Percentiles rank a stretch among this genome's conserved stretches.
Conservation (phyloP, 2,329 filamentous ascomycete species). For the Stemphylium vesicarium region DNA sequence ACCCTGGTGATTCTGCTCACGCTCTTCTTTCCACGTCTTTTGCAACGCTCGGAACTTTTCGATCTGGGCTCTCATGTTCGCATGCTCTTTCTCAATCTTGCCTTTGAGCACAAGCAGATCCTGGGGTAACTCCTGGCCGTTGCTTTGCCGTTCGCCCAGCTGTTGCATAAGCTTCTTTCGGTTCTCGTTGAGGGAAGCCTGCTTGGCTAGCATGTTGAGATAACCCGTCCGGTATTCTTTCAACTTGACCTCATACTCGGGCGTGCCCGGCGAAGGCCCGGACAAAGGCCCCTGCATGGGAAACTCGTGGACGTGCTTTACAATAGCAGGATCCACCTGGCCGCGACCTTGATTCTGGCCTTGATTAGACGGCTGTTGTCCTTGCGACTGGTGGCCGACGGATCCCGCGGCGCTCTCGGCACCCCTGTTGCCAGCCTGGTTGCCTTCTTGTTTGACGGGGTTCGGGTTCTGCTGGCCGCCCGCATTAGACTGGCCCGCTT, state of each 20-base stretch:
- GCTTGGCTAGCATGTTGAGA: constrained; percentile 42
- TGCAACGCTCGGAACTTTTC: constrained; percentile 47
- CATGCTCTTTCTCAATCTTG: constrained; percentile 40
- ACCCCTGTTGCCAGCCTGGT: constrained; percentile 9
- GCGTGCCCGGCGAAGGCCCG: constrained; percentile 39
- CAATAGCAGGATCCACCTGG: constrained; percentile 40
- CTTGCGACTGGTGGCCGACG: constrained; percentile 14
- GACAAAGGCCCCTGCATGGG: constrained; percentile 39
- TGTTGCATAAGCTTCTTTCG: constrained; percentile 35
- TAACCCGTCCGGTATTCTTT: constrained; percentile 47
- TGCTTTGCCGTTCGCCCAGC: constrained; percentile 41
- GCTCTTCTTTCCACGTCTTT: constrained; percentile 40
- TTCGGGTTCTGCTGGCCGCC: constrained; percentile 41
- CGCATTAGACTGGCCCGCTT: constrained; percentile 32
- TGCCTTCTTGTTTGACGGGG: constrained; percentile 29
- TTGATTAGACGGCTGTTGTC: constrained; percentile 21
- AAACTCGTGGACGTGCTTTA: constrained; percentile 48
- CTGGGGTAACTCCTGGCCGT: constrained; percentile 42
- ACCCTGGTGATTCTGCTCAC: constrained; percentile 43
- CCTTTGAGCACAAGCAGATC: constrained; percentile 37
- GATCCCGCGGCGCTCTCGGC: constrained; percentile 8
- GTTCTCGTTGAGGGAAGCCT: constrained; percentile 35
- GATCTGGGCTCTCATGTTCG: constrained; percentile 38
- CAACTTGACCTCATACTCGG: constrained; percentile 44
- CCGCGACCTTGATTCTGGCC: constrained; percentile 12